These are phyloP conservation scores for Dimargaris cristalligena DNA, from an alignment of 192 early-diverging fungal species.

Conservation along the genomic window DNA sequence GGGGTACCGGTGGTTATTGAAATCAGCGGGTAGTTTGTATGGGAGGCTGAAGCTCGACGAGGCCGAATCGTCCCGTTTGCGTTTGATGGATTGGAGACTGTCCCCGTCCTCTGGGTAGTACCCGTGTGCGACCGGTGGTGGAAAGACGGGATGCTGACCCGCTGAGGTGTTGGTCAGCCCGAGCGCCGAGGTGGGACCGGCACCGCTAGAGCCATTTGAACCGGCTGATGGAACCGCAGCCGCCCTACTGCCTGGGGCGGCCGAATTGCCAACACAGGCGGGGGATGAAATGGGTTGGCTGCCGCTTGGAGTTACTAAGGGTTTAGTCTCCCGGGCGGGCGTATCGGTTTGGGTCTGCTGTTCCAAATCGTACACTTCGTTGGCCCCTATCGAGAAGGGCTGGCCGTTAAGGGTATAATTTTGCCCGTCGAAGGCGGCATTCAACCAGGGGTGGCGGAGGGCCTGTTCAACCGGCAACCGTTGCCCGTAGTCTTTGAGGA, in stretches of 20 bases:
- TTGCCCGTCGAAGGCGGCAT: slow-evolving; percentile 14
- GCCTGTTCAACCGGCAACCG: slow-evolving; percentile 34
- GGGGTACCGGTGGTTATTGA: no score
- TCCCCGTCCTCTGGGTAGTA: not conserved
- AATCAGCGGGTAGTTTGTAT: no score
- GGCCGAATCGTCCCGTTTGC: slow-evolving; percentile 5
- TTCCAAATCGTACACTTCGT: not conserved
- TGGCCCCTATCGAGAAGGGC: not conserved
- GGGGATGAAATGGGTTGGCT: not conserved
- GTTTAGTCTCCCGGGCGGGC: not conserved
- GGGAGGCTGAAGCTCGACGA: no score
- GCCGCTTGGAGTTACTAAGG: not conserved
- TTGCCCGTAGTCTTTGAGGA: slow-evolving; percentile 26
- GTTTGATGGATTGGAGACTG: not conserved
- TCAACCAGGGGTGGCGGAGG: slow-evolving; percentile 36
- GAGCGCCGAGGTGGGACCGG: no score
- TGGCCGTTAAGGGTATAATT: slow-evolving; percentile 11
- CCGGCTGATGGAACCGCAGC: no score
- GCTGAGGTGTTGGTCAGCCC: no score
- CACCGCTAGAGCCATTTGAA: no score
- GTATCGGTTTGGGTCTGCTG: not conserved
- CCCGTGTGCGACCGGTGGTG: no score
- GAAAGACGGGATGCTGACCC: no score
- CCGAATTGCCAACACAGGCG: not conserved
- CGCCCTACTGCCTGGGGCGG: not conserved